Conservation (phyloP, 2,329 filamentous ascomycete genomes). For the Triangularia verruculosa region DNA sequence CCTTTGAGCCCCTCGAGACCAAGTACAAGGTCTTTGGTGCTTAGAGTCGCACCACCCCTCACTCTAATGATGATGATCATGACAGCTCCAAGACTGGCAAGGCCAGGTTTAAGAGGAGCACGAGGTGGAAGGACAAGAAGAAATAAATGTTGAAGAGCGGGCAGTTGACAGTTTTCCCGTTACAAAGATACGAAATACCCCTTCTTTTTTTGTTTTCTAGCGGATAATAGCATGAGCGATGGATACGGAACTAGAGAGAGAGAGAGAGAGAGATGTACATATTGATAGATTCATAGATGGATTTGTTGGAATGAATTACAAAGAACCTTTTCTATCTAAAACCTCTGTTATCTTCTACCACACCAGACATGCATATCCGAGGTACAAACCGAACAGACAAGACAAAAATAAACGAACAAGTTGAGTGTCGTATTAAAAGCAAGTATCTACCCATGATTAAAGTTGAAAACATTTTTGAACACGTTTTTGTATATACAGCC, state of each 20-base stretch:
- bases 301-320: not conserved
- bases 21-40: constrained; percentile 63
- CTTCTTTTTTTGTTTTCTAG: not conserved
- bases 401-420: constrained; percentile 2
- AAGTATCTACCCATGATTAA: constrained; percentile 3
- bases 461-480: constrained; percentile 6
- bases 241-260: not conserved
- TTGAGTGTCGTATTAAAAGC: constrained; percentile 6
- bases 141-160: not conserved
- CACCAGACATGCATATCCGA: not conserved
- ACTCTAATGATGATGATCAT: not conserved
- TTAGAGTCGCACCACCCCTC: constrained; percentile 29
- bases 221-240: not conserved
- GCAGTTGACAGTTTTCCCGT: not conserved
- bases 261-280: not conserved
- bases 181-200: not conserved
- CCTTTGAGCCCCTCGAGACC: constrained; percentile 61
- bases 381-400: not conserved
- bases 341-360: not conserved
- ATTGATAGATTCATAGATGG: not conserved
- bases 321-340: not conserved
- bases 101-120: not conserved
- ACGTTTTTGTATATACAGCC: not conserved
- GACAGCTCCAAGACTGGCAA: too few species aligned
- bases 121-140: not conserved